Percentiles rank a stretch among this genome's conserved stretches.
phyloP scores from a whole-genome alignment of 169 alveolate species.

The Babesia caballi region DNA sequence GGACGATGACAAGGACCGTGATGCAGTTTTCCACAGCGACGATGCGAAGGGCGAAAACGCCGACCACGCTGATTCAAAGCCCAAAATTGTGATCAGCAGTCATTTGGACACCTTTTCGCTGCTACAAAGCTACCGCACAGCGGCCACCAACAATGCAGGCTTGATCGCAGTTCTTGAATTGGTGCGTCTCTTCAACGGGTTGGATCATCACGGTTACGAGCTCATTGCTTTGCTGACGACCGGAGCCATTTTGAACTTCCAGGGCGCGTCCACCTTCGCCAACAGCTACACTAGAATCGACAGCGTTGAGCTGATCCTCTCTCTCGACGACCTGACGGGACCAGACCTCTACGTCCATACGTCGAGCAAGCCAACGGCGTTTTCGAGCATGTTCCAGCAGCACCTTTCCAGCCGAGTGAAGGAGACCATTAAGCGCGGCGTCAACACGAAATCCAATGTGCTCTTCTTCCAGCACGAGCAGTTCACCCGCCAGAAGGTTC shows the following conservation, averaged over 20 bases:
- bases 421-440: slow-evolving; percentile 6
- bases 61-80: not conserved
- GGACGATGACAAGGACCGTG: not conserved
- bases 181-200: not conserved
- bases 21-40: not conserved
- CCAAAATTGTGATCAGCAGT: slow-evolving; percentile 3
- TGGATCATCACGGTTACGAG: slow-evolving; percentile 32
- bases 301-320: slow-evolving; percentile 36
- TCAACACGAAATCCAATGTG: slow-evolving; percentile 2
- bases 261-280: slow-evolving; percentile 37
- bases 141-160: slow-evolving; percentile 30
- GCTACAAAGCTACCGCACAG: slow-evolving; percentile 42
- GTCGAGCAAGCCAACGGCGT: slow-evolving; percentile 17
- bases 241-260: slow-evolving; percentile 33
- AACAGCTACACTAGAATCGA: slow-evolving; percentile 1
- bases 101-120: slow-evolving; percentile 37
- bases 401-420: slow-evolving; percentile 5
- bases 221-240: slow-evolving; percentile 22
- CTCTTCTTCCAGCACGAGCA: slow-evolving; percentile 30
- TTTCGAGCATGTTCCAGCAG: slow-evolving; percentile 14
- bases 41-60: not conserved
- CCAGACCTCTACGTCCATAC: slow-evolving; percentile 27
- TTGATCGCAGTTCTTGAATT: slow-evolving; percentile 42
- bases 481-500: slow-evolving; percentile 44
- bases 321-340: slow-evolving; percentile 42